Percentiles rank a stretch among this genome's conserved stretches.
These are phyloP conservation scores for Haplographium delicatum DNA, from an alignment of 495 filamentous ascomycete species.

Conservation along the genomic window DNA sequence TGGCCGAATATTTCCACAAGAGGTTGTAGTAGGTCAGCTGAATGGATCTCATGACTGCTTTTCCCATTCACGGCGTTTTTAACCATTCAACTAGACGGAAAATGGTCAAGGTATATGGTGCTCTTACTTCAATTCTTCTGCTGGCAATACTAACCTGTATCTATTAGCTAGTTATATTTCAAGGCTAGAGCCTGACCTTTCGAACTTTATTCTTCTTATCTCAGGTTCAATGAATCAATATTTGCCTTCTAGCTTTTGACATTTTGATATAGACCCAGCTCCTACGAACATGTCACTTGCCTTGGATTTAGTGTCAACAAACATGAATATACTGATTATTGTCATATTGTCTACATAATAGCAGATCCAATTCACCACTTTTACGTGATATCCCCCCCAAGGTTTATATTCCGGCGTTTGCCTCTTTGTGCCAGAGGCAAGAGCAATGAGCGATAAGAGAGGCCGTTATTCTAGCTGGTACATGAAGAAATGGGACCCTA, in stretches of 20 bases:
- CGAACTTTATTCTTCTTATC: not conserved
- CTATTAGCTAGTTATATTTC: not conserved
- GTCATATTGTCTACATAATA: not conserved
- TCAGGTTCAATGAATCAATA: not conserved
- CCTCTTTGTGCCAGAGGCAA: not conserved
- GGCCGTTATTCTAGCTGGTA: not conserved
- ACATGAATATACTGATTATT: not conserved
- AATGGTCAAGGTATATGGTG: not conserved
- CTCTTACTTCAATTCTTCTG: not conserved
- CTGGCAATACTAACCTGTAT: not conserved
- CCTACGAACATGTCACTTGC: not conserved
- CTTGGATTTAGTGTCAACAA: too few relatives aligned
- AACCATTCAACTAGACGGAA: not conserved
- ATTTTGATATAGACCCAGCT: not conserved
- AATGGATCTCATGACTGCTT: too few relatives aligned
- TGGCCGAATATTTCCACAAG: not conserved
- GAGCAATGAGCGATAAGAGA: not conserved
- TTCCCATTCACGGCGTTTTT: too few relatives aligned
- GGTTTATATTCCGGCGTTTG: not conserved
- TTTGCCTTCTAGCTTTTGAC: not conserved
- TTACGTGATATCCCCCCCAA: not conserved
- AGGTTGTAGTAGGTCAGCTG: not conserved
- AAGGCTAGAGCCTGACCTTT: not conserved
- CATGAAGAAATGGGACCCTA: not conserved
- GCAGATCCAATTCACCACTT: too few relatives aligned